phyloP scores from a whole-genome alignment of 1,284 basidiomycete species.

The Blastosporella zonata region DNA sequence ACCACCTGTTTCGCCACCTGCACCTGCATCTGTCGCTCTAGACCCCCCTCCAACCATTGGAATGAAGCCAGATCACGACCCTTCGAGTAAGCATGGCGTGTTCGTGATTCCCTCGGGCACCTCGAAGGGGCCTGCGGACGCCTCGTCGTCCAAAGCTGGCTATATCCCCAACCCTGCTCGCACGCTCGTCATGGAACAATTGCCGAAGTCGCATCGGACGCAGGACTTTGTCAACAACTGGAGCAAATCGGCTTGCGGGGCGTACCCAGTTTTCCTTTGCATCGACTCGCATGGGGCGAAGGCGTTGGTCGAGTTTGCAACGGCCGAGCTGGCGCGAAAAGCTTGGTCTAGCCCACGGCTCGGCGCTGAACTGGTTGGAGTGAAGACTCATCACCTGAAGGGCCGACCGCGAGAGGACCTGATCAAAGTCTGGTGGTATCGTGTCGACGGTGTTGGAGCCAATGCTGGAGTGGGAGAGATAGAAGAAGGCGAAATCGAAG shows the following conservation, averaged over 20 bases:
- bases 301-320: constrained; percentile 53
- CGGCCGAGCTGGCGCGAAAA: constrained; percentile 38
- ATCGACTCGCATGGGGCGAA: constrained; percentile 41
- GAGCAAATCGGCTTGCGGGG: constrained; percentile 39
- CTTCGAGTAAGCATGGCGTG: constrained; percentile 39
- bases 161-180: constrained; percentile 43
- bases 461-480: constrained; percentile 40
- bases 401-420: constrained; percentile 44
- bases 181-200: constrained; percentile 57
- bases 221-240: constrained; percentile 41
- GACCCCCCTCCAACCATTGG: constrained; percentile 22
- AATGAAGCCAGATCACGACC: constrained; percentile 41
- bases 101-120: constrained; percentile 29
- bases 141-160: constrained; percentile 1
- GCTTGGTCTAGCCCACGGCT: constrained; percentile 52
- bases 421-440: constrained; percentile 59
- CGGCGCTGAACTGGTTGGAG: constrained; percentile 24
- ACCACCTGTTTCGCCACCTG: constrained; percentile 11
- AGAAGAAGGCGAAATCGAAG: constrained; percentile 37
- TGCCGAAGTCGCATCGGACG: constrained; percentile 51
- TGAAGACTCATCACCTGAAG: constrained; percentile 33
- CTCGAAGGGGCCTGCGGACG: background rate
- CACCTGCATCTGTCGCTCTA: constrained; percentile 1
- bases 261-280: constrained; percentile 34
- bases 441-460: constrained; percentile 32